Conservation (phyloP, 805 yeast genomes). For the Zygosaccharomyces lentus region DNA sequence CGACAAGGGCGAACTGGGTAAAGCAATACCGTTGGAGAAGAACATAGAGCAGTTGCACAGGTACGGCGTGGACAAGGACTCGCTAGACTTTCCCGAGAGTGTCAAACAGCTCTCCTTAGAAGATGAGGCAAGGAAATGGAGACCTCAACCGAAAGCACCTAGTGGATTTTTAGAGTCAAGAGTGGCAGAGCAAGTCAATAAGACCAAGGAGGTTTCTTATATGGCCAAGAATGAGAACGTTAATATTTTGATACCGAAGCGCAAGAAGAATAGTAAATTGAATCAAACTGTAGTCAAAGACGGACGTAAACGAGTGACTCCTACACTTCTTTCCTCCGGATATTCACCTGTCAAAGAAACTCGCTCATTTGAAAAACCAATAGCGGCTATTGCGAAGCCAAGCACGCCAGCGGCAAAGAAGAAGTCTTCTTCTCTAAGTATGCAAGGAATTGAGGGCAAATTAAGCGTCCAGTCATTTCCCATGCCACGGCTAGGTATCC, state of each 20-base stretch:
- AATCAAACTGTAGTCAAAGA: slow-evolving; percentile 64
- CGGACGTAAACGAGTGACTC: slow-evolving; percentile 73
- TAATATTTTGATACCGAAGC: slow-evolving; percentile 30
- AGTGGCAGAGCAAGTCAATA: slow-evolving; percentile 4
- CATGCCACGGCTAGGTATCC: slow-evolving; percentile 62
- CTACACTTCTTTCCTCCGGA: slow-evolving; percentile 53
- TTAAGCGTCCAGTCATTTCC: slow-evolving; percentile 45
- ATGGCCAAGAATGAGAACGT: slow-evolving; percentile 16
- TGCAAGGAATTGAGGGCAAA: slow-evolving; percentile 18
- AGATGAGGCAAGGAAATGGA: slow-evolving; percentile 47
- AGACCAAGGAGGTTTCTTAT: slow-evolving; percentile 4
- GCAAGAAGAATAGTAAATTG: slow-evolving; percentile 26
- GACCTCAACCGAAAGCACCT: slow-evolving; percentile 14
- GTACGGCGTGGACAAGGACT: slow-evolving; percentile 85
- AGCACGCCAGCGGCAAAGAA: slow-evolving; percentile 11
- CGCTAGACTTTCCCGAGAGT: slow-evolving; percentile 82
- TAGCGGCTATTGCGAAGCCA: slow-evolving; percentile 1
- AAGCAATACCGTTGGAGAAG: slow-evolving; percentile 56
- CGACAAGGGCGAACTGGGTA: slow-evolving; percentile 60
- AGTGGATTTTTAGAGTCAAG: slow-evolving; percentile 12
- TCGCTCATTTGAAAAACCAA: slow-evolving; percentile 8
- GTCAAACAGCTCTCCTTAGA: slow-evolving; percentile 72
- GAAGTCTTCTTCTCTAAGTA: slow-evolving; percentile 4
- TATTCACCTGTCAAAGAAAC: slow-evolving; percentile 21
- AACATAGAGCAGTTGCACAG: slow-evolving; percentile 67